Conservation (phyloP, 805 yeast species). For the Grigorovia transvaalensis region DNA sequence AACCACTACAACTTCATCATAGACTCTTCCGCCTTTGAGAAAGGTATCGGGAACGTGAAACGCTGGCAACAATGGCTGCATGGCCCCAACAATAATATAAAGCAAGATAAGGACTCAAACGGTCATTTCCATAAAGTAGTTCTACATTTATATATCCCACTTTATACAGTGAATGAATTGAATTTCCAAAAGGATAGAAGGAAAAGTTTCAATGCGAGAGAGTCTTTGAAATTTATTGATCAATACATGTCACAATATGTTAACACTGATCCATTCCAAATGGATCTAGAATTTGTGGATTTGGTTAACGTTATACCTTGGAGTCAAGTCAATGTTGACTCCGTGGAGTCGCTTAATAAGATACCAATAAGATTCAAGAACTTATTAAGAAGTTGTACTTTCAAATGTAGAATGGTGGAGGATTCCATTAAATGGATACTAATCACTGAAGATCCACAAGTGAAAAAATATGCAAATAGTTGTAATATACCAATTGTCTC, state of each 20-base stretch:
- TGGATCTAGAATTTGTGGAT: conserved; percentile 41
- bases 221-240: conserved; percentile 54
- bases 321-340: conserved; percentile 13
- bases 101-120: conserved; percentile 7
- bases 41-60: conserved; percentile 59
- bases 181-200: conserved; percentile 47
- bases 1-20: conserved; percentile 36
- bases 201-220: conserved; percentile 54
- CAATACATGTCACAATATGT: conserved; percentile 11
- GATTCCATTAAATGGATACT: conserved; percentile 38
- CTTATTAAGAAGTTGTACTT: conserved; percentile 48
- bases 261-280: conserved; percentile 12
- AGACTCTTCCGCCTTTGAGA: conserved; percentile 58
- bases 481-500: conserved; percentile 40
- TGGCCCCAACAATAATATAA: not conserved
- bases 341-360: conserved; percentile 8
- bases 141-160: conserved; percentile 43
- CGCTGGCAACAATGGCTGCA: conserved; percentile 38
- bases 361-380: conserved; percentile 46
- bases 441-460: conserved; percentile 50
- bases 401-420: conserved; percentile 34
- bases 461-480: conserved; percentile 46
- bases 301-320: conserved; percentile 18
- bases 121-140: conserved; percentile 16
- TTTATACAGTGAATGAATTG: conserved; percentile 42